Base-by-base conservation (phyloP, 352 stramenopile genomes). In the Pythium rhizo-oryzae region DNA sequence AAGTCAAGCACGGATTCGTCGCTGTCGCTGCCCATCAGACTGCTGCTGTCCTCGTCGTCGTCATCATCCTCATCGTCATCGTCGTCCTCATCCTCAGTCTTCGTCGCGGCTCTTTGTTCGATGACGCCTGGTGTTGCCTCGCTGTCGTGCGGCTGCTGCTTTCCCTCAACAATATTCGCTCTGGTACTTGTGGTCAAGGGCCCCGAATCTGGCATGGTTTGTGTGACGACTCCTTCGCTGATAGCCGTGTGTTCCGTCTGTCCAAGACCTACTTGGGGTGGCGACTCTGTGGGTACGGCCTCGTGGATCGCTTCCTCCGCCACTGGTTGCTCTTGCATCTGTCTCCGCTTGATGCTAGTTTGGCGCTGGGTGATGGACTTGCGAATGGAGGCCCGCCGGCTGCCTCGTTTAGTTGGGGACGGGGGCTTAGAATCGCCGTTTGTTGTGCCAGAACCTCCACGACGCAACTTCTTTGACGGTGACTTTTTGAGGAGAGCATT, bases 1-100 rank as follows among this genome's bases (percentile, higher is more conserved):
- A 74, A 39, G 23, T 74, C 68, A 19, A 72, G 46, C 4, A 72
- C 59, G 1, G 69, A 75, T 9, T 62, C 59, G n/a, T 68, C 62
- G 52, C 63, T 75, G 33, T 67, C 69, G 23, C 47, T 63, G 33
- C 62, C 69, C 37, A 67, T 21, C 12, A 21, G 4, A 18, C 60
- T 64, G 47, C 58, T 68, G 35, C 56, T 46, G 7, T 60, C 60
- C n/a, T 69, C 59, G 1, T 65, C 66, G 6, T 50, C 35, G 25
- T 65, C 60, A n/a, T 65, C 50, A 11, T 71, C 70, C 30, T 66
- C 64, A 0, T 66, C 60, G 50, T 66, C 64, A 3, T 69, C 60
- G 3, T 73, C 67, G 33, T 56, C 51, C 18, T 52, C 37, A 8
- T 56, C 41, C 15, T 23, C 49, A 7, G 54, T 18, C 33, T 59